Evolutionary conservation across 1,139 yeast genomes (phyloP).

Genomic region (Scheffersomyces titani): DNA sequence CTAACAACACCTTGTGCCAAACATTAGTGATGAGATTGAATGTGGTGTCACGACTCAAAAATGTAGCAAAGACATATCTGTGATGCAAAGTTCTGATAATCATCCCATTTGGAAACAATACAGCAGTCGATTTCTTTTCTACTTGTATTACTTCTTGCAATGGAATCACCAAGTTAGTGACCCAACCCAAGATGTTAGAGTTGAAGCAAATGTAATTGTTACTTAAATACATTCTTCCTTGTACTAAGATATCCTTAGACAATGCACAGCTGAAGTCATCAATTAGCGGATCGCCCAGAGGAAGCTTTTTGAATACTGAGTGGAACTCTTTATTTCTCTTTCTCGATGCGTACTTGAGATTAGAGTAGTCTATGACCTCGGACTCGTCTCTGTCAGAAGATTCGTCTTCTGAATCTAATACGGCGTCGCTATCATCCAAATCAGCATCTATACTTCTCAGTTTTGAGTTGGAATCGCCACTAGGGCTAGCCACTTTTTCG

Average conservation of each 20-base stretch:
- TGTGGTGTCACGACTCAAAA: slow-evolving; percentile 65
- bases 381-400: slow-evolving; percentile 9
- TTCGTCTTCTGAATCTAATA: slow-evolving; percentile 4
- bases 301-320: slow-evolving; percentile 56
- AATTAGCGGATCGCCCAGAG: slow-evolving; percentile 53
- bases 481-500: slow-evolving; percentile 10
- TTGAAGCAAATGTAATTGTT: slow-evolving; percentile 65
- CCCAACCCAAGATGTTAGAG: slow-evolving; percentile 75
- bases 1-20: slow-evolving; percentile 53
- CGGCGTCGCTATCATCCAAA: slow-evolving; percentile 8
- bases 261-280: slow-evolving; percentile 74
- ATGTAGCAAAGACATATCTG: slow-evolving; percentile 71
- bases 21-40: slow-evolving; percentile 61
- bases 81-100: slow-evolving; percentile 70
- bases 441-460: slow-evolving; percentile 7
- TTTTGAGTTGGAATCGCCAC: slow-evolving; percentile 2
- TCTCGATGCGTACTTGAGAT: slow-evolving; percentile 29
- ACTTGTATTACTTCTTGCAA: slow-evolving; percentile 69
- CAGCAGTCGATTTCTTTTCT: slow-evolving; percentile 73
- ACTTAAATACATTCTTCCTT: slow-evolving; percentile 68
- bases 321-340: slow-evolving; percentile 68
- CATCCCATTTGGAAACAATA: slow-evolving; percentile 74
- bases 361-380: slow-evolving; percentile 21
- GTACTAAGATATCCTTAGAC: slow-evolving; percentile 68
- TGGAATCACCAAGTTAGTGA: slow-evolving; percentile 66